These are phyloP conservation scores for Phyllosticta citrichinensis DNA, from an alignment of 2,329 filamentous ascomycete genomes.

Conservation along the genomic window DNA sequence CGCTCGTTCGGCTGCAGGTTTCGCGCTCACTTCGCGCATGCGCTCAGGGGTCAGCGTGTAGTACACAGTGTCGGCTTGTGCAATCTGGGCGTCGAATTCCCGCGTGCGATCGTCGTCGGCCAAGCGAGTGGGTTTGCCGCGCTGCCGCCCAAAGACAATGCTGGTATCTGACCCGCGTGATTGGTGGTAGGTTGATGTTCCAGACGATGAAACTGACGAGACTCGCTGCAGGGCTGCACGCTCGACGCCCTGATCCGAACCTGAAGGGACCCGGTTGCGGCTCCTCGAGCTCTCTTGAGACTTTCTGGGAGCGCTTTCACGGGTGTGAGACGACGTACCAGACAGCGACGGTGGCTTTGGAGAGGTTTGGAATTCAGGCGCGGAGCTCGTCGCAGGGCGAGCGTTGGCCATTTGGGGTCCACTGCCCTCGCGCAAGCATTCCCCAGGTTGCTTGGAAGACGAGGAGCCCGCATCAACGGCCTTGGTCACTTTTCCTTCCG, in stretches of 20 bases:
- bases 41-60: constrained; percentile 40
- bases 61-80: constrained; percentile 39
- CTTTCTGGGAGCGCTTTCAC: neutral
- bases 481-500: neutral
- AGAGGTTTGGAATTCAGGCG: neutral
- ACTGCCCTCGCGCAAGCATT: neutral
- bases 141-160: constrained; percentile 18
- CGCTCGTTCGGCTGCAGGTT: neutral
- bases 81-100: constrained; percentile 39
- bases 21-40: constrained; percentile 34
- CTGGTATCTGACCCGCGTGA: constrained; percentile 25
- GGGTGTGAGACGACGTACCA: constrained; percentile 1
- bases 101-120: constrained; percentile 30
- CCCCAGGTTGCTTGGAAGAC: neutral
- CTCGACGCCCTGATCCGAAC: constrained; percentile 19
- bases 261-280: constrained; percentile 1
- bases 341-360: constrained; percentile 1
- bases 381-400: neutral
- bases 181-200: constrained; percentile 23
- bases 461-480: neutral
- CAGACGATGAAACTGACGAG: constrained; percentile 23
- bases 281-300: constrained; percentile 4
- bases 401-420: neutral
- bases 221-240: constrained; percentile 23
- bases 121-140: constrained; percentile 17